Evolutionary conservation across 2,329 filamentous ascomycete genomes (phyloP), one percentile per base, ranked within the genome.

Genomic region (Kalmusia sp.): DNA sequence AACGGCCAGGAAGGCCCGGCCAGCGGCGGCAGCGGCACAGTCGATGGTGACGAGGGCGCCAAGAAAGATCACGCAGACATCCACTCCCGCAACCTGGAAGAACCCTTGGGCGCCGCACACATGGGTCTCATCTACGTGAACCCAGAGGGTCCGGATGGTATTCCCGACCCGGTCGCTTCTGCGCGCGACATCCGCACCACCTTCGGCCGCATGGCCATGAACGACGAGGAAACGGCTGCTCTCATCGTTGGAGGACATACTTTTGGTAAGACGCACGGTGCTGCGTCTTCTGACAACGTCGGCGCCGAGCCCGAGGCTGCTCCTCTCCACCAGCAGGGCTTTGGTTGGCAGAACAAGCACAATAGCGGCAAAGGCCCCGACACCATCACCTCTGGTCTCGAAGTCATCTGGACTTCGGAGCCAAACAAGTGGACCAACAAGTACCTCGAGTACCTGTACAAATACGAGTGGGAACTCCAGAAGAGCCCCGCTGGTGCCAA

Each of bases 61-160:
- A 68, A 70, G 64, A 64, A 61, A 39, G 55, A 62, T 25, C 61
- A 69, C 61, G 59, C 57, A 24, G 61, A 72, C 28, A 70, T 72
- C 34, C 82, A 87, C 75, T 79, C 77, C 19, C 84, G 87, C 54
- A 81, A 90, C 21, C 82, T 91, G 5, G 88, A 92, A 76, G 74
- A 81, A 65, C 89, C 89, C 2, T 74, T 92, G 12, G 88, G 79
- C 6, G 86, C 89, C 37, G 80, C 86, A 25, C 85, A 89, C 76
- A 89, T 90, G 86, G 89, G 89, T 68, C 77, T 93, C 65, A 92
- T 93, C 71, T 93, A 93, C 72, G 89, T 92, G 56, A 92, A 93
- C 78, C 89, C 90, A 2, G 87, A 92, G 73, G 68, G 90, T 6
- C 90, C 90, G 24, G 86, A 92, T 62, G 88, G 85, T 55, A 83